Base-by-base conservation (phyloP, 2,329 filamentous ascomycete species). In the Colletotrichum higginsianum region DNA sequence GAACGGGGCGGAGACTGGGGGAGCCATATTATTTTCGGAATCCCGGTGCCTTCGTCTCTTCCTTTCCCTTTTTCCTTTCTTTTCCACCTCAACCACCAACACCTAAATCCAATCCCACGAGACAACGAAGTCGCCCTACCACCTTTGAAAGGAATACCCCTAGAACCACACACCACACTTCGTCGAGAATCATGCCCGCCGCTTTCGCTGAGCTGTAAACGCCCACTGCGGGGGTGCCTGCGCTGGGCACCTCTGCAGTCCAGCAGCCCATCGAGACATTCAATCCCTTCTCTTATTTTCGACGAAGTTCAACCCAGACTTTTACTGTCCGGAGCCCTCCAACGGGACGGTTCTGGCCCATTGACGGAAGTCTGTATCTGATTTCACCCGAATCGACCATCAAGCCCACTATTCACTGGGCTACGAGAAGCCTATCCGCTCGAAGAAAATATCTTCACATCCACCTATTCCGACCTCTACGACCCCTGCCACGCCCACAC, bases 131-230 rank as follows among this genome's bases (percentile, higher is more conserved):
- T 91, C 89, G 87, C 85, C 82, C 83, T 71, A 67, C 71, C 47
- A 72, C 77, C 15, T 60, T 71, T 38, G 38, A 53, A 69, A 68
- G 65, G 61, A 78, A 5, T 3, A 57, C 21, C 55, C 75, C 76
- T 82, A 81, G 77, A 80, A 76, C 76, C 75, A 80, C 52, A 62
- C 77, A 76, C 74, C 80, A 86, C 89, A 90, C 91, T 92, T 91
- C 87, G 91, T 93, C 92, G 91, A 93, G 86, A 82, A 92, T 91
- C 89, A 90, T 90, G 89, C 90, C 87, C 91, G 91, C 92, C 88
- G 86, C 68, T 68, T 71, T 93, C 92, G 92, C 91, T 93, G 92
- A 92, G 93, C 93, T 96, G 92, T 97, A 95, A 95, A 94, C 89
- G 85, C 89, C 91, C 91, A 92, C 93, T 95, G 90, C 91, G 91